These are phyloP conservation scores for Magnolia officinalis DNA, from an alignment of 164 flowering plant species.

Conservation along the genomic window DNA sequence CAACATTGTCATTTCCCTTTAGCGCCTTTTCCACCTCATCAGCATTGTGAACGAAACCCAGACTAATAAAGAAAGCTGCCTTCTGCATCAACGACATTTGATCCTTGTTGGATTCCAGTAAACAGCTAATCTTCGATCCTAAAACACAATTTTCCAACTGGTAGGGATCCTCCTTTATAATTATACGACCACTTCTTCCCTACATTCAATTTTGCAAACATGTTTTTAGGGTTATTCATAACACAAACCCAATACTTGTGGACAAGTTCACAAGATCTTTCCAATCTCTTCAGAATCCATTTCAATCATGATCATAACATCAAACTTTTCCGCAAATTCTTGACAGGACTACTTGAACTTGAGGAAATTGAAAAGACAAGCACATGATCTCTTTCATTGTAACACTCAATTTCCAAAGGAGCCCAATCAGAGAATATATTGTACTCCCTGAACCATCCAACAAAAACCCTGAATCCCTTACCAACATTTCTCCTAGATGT, in stretches of 20 bases:
- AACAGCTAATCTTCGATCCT: conserved; percentile 32
- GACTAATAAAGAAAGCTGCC: conserved; percentile 43
- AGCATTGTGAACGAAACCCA: conserved; percentile 51
- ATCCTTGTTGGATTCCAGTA: conserved; percentile 25
- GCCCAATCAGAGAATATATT: conserved; percentile 31
- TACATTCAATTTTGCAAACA: conserved; percentile 31
- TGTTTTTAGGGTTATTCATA: conserved; percentile 37
- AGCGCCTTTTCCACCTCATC: conserved; percentile 44
- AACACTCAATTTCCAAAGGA: conserved; percentile 46
- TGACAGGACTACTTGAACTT: conserved; percentile 30
- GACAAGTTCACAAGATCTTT: conserved; percentile 30
- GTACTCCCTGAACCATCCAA: conserved; percentile 44
- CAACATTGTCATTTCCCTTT: conserved; percentile 52
- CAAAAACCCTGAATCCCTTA: conserved; percentile 37
- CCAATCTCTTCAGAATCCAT: conserved; percentile 45
- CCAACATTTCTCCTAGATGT: conserved; percentile 32
- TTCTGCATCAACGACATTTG: conserved; percentile 25
- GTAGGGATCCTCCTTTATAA: conserved; percentile 46
- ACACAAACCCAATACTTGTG: conserved; percentile 41
- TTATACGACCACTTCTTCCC: conserved; percentile 42
- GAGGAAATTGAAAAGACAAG: conserved; percentile 43
- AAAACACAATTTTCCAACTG: conserved; percentile 43
- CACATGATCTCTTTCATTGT: conserved; percentile 22
- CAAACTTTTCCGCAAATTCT: conserved; percentile 39
- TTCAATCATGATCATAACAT: conserved; percentile 35